Conservation (phyloP, 345 rosid genomes). For the Populus deltoides region DNA sequence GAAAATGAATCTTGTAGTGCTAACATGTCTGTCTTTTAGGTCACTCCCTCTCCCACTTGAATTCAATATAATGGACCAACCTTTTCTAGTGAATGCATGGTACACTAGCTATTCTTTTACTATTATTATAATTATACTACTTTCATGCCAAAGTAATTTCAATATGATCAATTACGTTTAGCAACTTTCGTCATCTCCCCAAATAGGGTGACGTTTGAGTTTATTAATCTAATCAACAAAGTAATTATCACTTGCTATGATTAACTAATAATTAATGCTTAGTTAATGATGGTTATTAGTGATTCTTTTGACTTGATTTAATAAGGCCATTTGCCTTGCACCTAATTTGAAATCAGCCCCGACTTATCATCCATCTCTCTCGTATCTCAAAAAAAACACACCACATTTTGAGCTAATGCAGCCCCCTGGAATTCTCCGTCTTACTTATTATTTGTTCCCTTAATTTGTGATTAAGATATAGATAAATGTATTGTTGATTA, state of each 20-base stretch:
- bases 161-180: neutral
- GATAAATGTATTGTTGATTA: neutral
- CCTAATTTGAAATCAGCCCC: neutral
- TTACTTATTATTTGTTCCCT: neutral
- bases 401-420: neutral
- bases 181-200: conserved; percentile 5
- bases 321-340: neutral
- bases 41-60: neutral
- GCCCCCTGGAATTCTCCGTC: neutral
- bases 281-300: neutral
- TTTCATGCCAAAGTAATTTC: too few species aligned
- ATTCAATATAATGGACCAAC: neutral
- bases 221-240: neutral
- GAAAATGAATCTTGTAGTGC: neutral
- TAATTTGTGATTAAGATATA: neutral
- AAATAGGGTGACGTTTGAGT: conserved; percentile 1
- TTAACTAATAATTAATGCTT: neutral
- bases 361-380: neutral
- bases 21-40: neutral
- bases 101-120: neutral
- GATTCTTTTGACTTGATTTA: neutral
- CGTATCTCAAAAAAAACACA: neutral
- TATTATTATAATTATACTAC: too few species aligned
- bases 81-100: neutral
- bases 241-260: neutral